phyloP scores from a whole-genome alignment of 129 eudicot species.

The Centella asiatica region DNA sequence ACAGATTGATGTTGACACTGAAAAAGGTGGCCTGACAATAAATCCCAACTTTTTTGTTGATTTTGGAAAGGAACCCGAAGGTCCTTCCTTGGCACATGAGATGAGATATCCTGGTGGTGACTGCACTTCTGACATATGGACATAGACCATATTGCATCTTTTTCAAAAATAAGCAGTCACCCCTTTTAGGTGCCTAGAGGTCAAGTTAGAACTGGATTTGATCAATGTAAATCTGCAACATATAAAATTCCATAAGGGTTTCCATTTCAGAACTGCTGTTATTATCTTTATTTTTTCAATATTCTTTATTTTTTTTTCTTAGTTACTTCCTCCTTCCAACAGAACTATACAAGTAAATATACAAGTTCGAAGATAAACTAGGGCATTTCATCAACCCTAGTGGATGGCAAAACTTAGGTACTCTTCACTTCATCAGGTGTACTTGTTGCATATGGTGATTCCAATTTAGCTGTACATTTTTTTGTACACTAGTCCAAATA shows the following conservation, averaged over 20 bases:
- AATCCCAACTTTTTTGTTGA: slow-evolving; percentile 77
- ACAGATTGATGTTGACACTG: slow-evolving; percentile 73
- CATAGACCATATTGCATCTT: slow-evolving; percentile 15
- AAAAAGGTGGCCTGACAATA: slow-evolving; percentile 69
- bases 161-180: background rate
- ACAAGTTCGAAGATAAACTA: too few species aligned
- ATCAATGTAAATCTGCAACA: background rate
- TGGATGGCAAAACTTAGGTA: too few species aligned
- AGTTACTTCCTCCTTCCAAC: too few species aligned
- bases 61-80: slow-evolving; percentile 80
- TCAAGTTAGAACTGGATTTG: background rate
- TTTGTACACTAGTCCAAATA: too few species aligned
- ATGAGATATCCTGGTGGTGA: slow-evolving; percentile 98
- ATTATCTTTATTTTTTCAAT: background rate
- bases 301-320: too few species aligned
- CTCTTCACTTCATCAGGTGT: too few species aligned
- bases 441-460: too few species aligned
- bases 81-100: slow-evolving; percentile 87
- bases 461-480: too few species aligned
- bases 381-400: too few species aligned
- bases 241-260: background rate
- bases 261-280: background rate
- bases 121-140: slow-evolving; percentile 95
- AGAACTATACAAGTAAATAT: too few species aligned
- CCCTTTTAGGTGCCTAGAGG: background rate